Evolutionary conservation across 306 rosid genomes (phyloP).

Genomic region (Luffa acutangula): DNA sequence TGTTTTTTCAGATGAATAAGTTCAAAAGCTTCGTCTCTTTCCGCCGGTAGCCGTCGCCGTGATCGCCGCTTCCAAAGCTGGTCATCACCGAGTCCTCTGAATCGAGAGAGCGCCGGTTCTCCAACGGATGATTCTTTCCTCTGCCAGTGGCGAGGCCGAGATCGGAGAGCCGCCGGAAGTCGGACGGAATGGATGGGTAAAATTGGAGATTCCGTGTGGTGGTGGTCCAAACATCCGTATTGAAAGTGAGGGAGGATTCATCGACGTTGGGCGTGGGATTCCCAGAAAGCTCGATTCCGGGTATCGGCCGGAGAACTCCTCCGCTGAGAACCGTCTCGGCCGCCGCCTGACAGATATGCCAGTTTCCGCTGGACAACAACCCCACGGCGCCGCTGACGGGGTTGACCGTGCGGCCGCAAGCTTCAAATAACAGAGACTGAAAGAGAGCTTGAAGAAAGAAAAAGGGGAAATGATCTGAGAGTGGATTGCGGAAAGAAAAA

Average conservation of each 20-base stretch:
- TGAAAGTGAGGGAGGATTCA: conserved; percentile 11
- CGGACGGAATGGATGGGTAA: background rate
- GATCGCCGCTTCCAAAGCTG: conserved; percentile 15
- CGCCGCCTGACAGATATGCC: conserved; percentile 56
- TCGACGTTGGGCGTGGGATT: background rate
- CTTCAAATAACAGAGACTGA: conserved; percentile 64
- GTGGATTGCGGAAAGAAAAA: background rate
- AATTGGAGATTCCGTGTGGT: background rate
- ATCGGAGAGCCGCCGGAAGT: background rate
- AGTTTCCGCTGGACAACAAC: conserved; percentile 43
- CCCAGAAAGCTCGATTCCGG: background rate
- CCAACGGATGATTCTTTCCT: conserved; percentile 7
- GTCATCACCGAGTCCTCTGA: conserved; percentile 31
- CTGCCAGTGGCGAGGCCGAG: background rate
- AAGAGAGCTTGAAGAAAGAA: conserved; percentile 37
- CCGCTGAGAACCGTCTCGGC: conserved; percentile 46
- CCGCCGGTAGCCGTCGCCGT: background rate
- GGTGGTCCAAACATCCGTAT: background rate
- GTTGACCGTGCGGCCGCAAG: conserved; percentile 65
- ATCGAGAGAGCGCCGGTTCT: conserved; percentile 15
- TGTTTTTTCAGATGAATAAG: conserved; percentile 28
- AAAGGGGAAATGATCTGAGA: background rate
- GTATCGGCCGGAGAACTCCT: conserved; percentile 29
- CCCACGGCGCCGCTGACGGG: conserved; percentile 74
- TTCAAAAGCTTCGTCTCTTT: conserved; percentile 35